Conservation (phyloP, 768 basidiomycete genomes). For the Pholiota microspora region DNA sequence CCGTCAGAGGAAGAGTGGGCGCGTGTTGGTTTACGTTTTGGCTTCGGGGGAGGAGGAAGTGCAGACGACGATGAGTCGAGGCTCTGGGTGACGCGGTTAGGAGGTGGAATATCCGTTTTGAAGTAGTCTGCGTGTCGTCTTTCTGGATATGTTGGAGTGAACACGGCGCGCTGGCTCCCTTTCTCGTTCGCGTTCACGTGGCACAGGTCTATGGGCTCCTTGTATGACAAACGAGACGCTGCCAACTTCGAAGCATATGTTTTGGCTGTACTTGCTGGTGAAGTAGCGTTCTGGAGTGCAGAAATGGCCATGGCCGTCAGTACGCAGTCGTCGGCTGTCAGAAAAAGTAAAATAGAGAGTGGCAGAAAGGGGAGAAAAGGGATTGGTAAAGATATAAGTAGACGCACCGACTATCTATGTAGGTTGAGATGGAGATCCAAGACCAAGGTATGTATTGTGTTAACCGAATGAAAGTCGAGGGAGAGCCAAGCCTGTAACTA, state of each 20-base stretch:
- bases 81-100: background rate
- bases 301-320: background rate
- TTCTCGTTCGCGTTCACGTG: background rate
- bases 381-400: background rate
- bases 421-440: background rate
- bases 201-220: background rate
- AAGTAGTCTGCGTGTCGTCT: background rate
- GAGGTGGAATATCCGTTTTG: background rate
- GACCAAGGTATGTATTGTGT: background rate
- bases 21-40: constrained; percentile 9
- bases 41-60: background rate
- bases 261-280: background rate
- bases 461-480: background rate
- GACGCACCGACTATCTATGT: background rate
- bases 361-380: background rate
- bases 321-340: background rate
- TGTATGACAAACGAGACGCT: background rate
- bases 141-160: background rate
- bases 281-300: background rate
- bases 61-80: background rate
- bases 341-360: background rate
- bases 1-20: constrained; percentile 15
- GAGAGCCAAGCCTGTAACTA: background rate
- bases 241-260: background rate
- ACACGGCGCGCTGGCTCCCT: background rate